Evolutionary conservation across 208 protist species (phyloP), one percentile per base, ranked within the genome.

Genomic region (Naegleria lovaniensis): DNA sequence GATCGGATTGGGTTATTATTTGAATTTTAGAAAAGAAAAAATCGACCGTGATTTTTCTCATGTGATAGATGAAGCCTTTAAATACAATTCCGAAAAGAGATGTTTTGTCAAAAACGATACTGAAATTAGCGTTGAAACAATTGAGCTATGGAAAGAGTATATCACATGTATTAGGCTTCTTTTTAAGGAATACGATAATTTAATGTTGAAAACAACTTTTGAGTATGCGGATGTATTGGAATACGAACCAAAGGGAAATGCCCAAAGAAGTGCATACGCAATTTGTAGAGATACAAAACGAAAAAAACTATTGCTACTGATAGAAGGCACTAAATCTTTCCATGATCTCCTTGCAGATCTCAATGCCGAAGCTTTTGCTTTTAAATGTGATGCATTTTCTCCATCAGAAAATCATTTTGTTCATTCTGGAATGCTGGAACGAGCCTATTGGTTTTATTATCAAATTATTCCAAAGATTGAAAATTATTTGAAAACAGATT

Each of bases 21-120:
- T 79, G 36, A 79, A 79, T 79, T 79, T 79, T 79, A 79, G 29
- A 79, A 79, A 79, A n/a, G 67, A 79, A 36, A 36, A 79, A 79
- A 79, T 36, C n/a, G 29, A 36, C 0, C 19, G n/a, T 11, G 67
- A 79, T 79, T 79, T 36, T 79, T 79, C 16, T 36, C n/a, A 29
- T 33, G 9, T 79, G 16, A 79, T 29, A 15, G 29, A 79, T 79
- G 67, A 79, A 79, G 19, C 67, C 7, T 79, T 79, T 36, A 29
- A 79, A 79, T 79, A 36, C n/a, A 79, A 79, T 79, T 9, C 7
- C 9, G 29, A 79, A 15, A 79, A 79, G n/a, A 11, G n/a, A 36
- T 25, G 13, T 79, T 79, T 79, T 36, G 67, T 36, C 25, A 79
- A 79, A 36, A 36, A 79, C n/a, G n/a, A 79, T 79, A 67, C 11